Conservation (phyloP, 352 stramenopile species). For the Globisporangium ultimum region DNA sequence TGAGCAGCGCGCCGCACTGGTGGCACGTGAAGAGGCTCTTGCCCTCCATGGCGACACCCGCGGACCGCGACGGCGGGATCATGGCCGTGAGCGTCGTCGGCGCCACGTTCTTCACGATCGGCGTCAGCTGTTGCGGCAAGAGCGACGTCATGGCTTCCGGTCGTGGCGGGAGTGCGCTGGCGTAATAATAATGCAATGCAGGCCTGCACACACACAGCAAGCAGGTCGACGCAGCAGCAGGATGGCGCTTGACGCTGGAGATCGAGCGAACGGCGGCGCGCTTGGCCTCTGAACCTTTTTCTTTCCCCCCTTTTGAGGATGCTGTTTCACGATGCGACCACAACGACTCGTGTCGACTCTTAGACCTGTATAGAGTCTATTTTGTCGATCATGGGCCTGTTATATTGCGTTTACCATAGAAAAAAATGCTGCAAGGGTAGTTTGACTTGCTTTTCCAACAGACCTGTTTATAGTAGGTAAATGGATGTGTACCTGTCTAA, state of each 20-base stretch:
- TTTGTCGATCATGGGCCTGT: too few species aligned
- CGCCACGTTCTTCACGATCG: conserved; percentile 18
- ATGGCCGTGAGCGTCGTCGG: conserved; percentile 10
- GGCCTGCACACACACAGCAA: too few species aligned
- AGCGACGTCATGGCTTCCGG: conserved; percentile 9
- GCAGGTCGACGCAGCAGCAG: not conserved
- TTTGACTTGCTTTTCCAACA: too few species aligned
- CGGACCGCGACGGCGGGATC: conserved; percentile 15
- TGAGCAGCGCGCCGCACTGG: conserved; percentile 67
- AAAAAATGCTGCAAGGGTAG: too few species aligned
- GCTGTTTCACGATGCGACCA: conserved; percentile 9
- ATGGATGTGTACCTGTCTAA: too few species aligned
- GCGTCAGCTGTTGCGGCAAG: conserved; percentile 14
- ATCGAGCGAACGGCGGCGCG: not conserved
- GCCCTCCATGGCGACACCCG: conserved; percentile 51
- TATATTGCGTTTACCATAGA: too few species aligned
- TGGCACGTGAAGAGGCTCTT: conserved; percentile 79
- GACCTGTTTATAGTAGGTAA: too few species aligned
- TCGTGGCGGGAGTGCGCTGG: too few species aligned
- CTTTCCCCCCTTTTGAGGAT: not conserved
- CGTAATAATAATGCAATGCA: too few species aligned
- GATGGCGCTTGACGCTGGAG: not conserved
- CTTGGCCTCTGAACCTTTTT: conserved; percentile 1
- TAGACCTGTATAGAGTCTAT: too few species aligned
- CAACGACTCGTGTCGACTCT: conserved; percentile 5